These are phyloP conservation scores for Santalum album DNA, from an alignment of 164 flowering plant species.

Conservation along the genomic window DNA sequence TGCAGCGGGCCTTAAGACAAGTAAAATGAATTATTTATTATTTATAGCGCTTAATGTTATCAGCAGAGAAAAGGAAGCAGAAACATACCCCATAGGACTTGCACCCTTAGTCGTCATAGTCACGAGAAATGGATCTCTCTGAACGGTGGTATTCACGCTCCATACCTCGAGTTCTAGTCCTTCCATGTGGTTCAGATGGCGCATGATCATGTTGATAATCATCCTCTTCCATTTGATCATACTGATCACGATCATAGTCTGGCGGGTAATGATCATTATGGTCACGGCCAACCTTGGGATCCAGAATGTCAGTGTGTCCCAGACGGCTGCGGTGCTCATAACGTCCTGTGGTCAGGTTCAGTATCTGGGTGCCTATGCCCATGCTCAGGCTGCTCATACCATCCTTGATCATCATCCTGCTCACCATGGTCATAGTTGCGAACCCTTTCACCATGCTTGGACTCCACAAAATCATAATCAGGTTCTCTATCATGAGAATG, in stretches of 20 bases:
- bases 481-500: constrained; percentile 47
- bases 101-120: constrained; percentile 27
- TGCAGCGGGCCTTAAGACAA: too few relatives aligned
- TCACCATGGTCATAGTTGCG: constrained; percentile 37
- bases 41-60: too few relatives aligned
- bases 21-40: too few relatives aligned
- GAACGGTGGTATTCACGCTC: constrained; percentile 45
- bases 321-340: constrained; percentile 37
- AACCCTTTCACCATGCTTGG: constrained; percentile 40
- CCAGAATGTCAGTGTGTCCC: constrained; percentile 31
- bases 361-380: constrained; percentile 23
- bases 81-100: too few relatives aligned
- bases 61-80: too few relatives aligned
- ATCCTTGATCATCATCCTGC: constrained; percentile 40
- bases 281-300: too few relatives aligned
- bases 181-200: constrained; percentile 29
- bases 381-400: constrained; percentile 21
- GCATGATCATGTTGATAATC: too few relatives aligned
- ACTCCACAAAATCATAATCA: constrained; percentile 41
- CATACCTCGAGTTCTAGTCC: constrained; percentile 24
- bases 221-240: too few relatives aligned
- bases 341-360: constrained; percentile 26
- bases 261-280: constrained; percentile 34
- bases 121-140: constrained; percentile 52
- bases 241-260: too few relatives aligned